phyloP scores from a whole-genome alignment of 352 stramenopile species.

The Globisporangium acanthophoron region DNA sequence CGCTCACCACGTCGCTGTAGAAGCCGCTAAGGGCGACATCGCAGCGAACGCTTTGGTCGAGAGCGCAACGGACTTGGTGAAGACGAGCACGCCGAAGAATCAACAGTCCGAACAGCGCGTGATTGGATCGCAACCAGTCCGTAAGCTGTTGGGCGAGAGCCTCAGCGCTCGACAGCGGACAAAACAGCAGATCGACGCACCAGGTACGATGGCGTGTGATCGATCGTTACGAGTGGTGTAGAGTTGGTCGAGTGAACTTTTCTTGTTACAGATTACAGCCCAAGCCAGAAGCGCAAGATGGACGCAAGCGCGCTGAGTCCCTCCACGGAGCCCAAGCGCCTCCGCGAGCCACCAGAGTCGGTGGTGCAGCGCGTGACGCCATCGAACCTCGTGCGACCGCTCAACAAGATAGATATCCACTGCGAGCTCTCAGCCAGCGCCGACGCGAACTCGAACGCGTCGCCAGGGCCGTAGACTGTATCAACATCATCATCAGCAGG shows the following conservation, averaged over 20 bases:
- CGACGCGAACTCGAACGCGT: constrained; percentile 12
- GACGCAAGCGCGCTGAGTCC: constrained; percentile 30
- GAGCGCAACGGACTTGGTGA: neutral
- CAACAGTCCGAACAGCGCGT: neutral
- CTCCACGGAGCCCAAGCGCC: constrained; percentile 54
- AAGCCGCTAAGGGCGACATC: constrained; percentile 11
- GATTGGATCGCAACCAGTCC: neutral
- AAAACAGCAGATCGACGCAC: constrained; percentile 6
- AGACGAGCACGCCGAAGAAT: constrained; percentile 1
- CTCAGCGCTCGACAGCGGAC: constrained; percentile 4
- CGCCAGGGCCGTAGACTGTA: no score
- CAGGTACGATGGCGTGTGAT: constrained; percentile 1
- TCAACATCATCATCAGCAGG: neutral
- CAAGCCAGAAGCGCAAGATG: constrained; percentile 73
- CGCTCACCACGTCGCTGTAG: constrained; percentile 36
- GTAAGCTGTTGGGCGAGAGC: neutral
- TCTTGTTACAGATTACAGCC: constrained; percentile 29
- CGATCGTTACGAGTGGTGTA: neutral
- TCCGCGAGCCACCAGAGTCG: constrained; percentile 40
- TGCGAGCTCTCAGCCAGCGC: constrained; percentile 1
- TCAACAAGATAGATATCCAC: constrained; percentile 56
- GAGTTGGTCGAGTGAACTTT: no score
- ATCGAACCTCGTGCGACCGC: constrained; percentile 45
- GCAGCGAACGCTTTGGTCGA: constrained; percentile 2
- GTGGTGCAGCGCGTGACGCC: constrained; percentile 26